Evolutionary conservation across 768 basidiomycete species (phyloP).

Genomic region (Lactarius hengduanensis): DNA sequence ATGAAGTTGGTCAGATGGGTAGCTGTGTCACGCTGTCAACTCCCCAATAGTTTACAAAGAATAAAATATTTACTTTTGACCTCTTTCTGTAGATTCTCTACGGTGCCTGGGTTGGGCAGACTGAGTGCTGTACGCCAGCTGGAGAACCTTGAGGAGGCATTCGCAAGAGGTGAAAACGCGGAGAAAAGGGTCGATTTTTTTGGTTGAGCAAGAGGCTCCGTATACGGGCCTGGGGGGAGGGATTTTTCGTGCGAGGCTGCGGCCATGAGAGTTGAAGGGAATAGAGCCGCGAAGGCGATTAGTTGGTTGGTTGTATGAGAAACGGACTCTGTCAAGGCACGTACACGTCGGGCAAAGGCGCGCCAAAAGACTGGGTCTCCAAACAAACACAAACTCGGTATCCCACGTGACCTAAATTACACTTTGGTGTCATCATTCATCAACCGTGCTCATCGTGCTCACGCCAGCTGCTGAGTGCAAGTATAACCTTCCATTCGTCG

Average conservation of each 20-base stretch:
- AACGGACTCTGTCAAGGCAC: neutral
- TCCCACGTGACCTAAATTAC: too few species aligned
- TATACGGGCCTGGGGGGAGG: constrained; percentile 5
- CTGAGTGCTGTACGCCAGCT: constrained; percentile 80
- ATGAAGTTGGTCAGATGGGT: constrained; percentile 92
- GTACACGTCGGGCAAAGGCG: constrained; percentile 12
- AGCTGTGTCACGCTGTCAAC: constrained; percentile 44
- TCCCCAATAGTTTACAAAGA: constrained; percentile 10
- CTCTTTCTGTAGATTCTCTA: constrained; percentile 92
- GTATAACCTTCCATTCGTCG: constrained; percentile 27
- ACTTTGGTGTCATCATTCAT: too few species aligned
- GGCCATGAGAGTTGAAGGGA: constrained; percentile 18
- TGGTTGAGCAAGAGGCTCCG: constrained; percentile 7
- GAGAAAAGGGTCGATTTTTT: constrained; percentile 19
- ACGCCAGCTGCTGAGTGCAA: too few species aligned
- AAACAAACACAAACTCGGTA: constrained; percentile 17
- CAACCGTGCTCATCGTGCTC: too few species aligned
- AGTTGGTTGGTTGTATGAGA: constrained; percentile 6
- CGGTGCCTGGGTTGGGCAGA: constrained; percentile 87
- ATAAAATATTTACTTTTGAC: constrained; percentile 65
- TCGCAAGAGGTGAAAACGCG: constrained; percentile 53
- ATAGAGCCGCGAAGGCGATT: constrained; percentile 13
- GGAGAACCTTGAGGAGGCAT: constrained; percentile 69
- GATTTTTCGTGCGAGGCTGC: constrained; percentile 19
- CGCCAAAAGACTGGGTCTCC: constrained; percentile 20